Evolutionary conservation across 1,284 basidiomycete species (phyloP), one percentile per base, ranked within the genome.

Genomic region (Takashimella koratensis): DNA sequence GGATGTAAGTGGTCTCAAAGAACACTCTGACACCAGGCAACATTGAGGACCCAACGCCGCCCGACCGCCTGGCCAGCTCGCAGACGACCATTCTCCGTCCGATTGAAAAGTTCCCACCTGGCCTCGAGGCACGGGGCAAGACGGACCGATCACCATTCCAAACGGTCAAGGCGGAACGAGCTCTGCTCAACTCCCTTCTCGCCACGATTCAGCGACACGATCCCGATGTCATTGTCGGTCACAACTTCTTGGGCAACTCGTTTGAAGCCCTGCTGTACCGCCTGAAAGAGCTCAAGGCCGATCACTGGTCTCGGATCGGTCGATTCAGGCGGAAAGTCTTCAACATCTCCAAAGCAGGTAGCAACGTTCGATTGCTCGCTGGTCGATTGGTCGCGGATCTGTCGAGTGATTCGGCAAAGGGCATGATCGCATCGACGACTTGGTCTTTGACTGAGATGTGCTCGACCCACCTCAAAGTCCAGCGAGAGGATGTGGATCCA

Each of bases 391-490:
- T 97, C 8, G 94, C 91, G 59, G 96, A 99, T 74, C 81, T 99
- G 45, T 87, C 90, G 2, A 93, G 90, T 64, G 94, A 98, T 66
- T 90, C 89, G 43, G 92, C 90, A 19, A 97, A 95, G 89, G 86
- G 87, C 39, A 94, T 95, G 89, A 95, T 97, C 66, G 78, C 85
- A 19, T 98, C 90, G 11, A 96, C 87, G 23, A 98, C 95, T 0
- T 99, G 96, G 96, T 96, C 94, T 2, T 79, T 98, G 53, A 94
- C 90, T 8, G 96, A 98, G 75, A 98, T 97, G 90, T 91, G 88
- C 76, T 83, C 82, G 58, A 91, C 92, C 0, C 89, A 96, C 70
- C 83, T 99, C 62, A 87, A 88, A 60, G 82, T 83, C 54, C 84
- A 87, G 49, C 80, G 93, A 41, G 87, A 95, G 69, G 93, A 96